Evolutionary conservation across 352 stramenopile species (phyloP).

Genomic region (Peronospora destructor): DNA sequence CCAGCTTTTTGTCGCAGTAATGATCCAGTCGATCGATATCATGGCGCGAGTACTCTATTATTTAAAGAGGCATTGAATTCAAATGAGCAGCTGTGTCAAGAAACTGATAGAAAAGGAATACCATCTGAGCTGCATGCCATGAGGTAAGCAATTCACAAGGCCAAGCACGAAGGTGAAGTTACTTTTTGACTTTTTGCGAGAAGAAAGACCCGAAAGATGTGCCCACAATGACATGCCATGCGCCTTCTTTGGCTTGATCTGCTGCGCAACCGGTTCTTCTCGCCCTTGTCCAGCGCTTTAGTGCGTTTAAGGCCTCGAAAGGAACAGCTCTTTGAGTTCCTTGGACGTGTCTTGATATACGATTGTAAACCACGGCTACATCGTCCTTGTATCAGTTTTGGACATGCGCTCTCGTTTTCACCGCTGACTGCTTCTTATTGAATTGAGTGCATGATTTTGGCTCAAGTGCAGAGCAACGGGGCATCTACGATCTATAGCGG

Average conservation of each 20-base stretch:
- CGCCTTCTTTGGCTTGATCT: constrained; percentile 70
- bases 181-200: constrained; percentile 82
- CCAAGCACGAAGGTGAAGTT: constrained; percentile 8
- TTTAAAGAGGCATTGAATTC: constrained; percentile 25
- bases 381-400: too few relatives aligned
- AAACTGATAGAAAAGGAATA: constrained; percentile 57
- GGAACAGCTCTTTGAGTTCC: constrained; percentile 66
- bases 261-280: constrained; percentile 72
- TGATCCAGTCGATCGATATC: background rate
- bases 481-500: too few relatives aligned
- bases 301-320: constrained; percentile 24
- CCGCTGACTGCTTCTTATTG: constrained; percentile 6
- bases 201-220: constrained; percentile 83
- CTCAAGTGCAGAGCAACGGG: too few relatives aligned
- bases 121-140: background rate
- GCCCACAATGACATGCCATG: constrained; percentile 81
- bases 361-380: too few relatives aligned
- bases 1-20: background rate
- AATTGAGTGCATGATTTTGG: constrained; percentile 7
- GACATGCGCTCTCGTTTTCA: constrained; percentile 5
- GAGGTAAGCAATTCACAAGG: background rate
- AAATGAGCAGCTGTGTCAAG: constrained; percentile 19
- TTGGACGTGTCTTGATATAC: constrained; percentile 64
- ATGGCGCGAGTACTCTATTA: constrained; percentile 6
- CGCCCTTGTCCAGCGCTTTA: constrained; percentile 35